Conservation (phyloP, 2,329 filamentous ascomycete species). For the Lojkania enalia region DNA sequence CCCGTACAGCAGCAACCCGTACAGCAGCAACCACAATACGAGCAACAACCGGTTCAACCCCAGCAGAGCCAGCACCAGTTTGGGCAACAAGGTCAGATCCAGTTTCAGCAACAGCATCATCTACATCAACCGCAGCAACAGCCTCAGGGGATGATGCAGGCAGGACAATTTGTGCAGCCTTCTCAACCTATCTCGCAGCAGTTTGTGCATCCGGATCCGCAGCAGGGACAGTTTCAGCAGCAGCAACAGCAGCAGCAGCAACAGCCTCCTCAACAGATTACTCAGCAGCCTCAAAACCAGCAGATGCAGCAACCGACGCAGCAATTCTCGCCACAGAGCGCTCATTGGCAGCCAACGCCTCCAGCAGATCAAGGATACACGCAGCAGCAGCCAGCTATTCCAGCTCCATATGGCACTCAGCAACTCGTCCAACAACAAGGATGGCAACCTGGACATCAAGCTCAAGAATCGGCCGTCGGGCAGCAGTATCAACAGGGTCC, state of each 20-base stretch:
- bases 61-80: slow-evolving; percentile 23
- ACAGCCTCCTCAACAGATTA: slow-evolving; percentile 4
- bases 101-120: slow-evolving; percentile 14
- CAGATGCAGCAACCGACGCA: slow-evolving; percentile 16
- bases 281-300: slow-evolving; percentile 18
- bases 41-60: slow-evolving; percentile 14
- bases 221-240: slow-evolving; percentile 3
- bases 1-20: slow-evolving; percentile 14
- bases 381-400: slow-evolving; percentile 26
- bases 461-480: slow-evolving; percentile 20
- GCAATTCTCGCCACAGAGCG: slow-evolving; percentile 3
- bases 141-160: slow-evolving; percentile 15
- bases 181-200: slow-evolving; percentile 2
- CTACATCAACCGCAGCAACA: slow-evolving; percentile 22
- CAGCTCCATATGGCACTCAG: slow-evolving; percentile 17
- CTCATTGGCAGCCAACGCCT: slow-evolving; percentile 10
- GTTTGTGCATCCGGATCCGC: slow-evolving; percentile 3
- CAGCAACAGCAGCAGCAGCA: slow-evolving; percentile 8
- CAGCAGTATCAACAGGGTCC: slow-evolving; percentile 22
- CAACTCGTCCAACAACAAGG: slow-evolving; percentile 19
- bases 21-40: slow-evolving; percentile 16
- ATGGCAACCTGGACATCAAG: slow-evolving; percentile 29
- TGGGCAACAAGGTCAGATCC: slow-evolving; percentile 12
- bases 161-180: slow-evolving; percentile 21
- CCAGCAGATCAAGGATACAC: slow-evolving; percentile 12